A percentile compares a stretch with the other conserved stretches of the same genome.
These are phyloP conservation scores for Talaromyces sp. DNA, from an alignment of 2,329 filamentous ascomycete species.

Conservation along the genomic window DNA sequence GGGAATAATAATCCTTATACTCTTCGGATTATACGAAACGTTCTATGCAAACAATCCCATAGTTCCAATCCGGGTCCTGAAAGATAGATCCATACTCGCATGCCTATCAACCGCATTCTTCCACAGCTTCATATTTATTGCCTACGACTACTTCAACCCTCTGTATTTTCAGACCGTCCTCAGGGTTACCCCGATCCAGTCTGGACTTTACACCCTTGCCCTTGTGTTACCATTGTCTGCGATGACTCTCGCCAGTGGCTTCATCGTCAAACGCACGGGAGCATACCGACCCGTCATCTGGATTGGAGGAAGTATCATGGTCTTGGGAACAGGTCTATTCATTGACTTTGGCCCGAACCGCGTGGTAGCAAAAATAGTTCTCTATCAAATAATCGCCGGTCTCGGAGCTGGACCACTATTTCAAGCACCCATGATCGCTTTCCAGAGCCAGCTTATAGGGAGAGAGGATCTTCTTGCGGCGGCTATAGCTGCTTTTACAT, in stretches of 20 bases:
- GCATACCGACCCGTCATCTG: slow-evolving; percentile 58
- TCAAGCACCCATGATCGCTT: slow-evolving; percentile 53
- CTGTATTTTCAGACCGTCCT: slow-evolving; percentile 72
- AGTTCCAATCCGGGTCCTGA: slow-evolving; percentile 69
- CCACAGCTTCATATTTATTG: slow-evolving; percentile 69
- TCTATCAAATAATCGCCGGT: slow-evolving; percentile 52
- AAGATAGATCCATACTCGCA: slow-evolving; percentile 59
- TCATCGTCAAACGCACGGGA: slow-evolving; percentile 68
- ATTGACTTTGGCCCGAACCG: slow-evolving; percentile 50
- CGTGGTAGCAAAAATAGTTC: slow-evolving; percentile 34
- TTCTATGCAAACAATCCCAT: slow-evolving; percentile 67
- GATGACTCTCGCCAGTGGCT: slow-evolving; percentile 56
- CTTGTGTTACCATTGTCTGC: slow-evolving; percentile 62
- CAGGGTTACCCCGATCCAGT: slow-evolving; percentile 61
- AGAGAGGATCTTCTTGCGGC: slow-evolving; percentile 54
- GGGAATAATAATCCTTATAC: slow-evolving; percentile 57
- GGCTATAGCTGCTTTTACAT: slow-evolving; percentile 57
- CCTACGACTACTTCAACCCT: slow-evolving; percentile 69
- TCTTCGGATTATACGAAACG: slow-evolving; percentile 70
- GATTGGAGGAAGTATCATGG: slow-evolving; percentile 52
- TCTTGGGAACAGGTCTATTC: slow-evolving; percentile 60
- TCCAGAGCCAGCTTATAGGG: slow-evolving; percentile 52
- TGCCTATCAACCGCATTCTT: slow-evolving; percentile 61
- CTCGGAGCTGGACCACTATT: slow-evolving; percentile 56
- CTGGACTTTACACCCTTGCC: slow-evolving; percentile 66